These are phyloP conservation scores for Ephemerocybe angulata DNA, from an alignment of 768 basidiomycete genomes.

Conservation along the genomic window DNA sequence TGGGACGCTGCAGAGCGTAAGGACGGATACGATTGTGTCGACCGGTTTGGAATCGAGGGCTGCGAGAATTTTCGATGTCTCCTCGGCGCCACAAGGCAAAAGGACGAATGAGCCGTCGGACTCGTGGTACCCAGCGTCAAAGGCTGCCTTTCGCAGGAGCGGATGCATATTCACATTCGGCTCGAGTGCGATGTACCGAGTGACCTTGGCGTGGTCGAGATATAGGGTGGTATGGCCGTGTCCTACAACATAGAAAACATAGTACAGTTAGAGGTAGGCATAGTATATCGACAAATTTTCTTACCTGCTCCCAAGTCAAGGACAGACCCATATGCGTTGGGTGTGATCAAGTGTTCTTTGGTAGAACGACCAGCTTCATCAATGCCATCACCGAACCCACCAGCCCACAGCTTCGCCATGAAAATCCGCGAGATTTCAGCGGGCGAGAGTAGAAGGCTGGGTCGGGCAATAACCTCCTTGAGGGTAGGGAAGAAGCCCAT, in stretches of 20 bases:
- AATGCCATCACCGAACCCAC: constrained; percentile 41
- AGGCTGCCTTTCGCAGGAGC: constrained; percentile 46
- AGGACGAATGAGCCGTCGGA: constrained; percentile 51
- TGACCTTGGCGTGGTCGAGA: constrained; percentile 50
- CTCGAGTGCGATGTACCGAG: constrained; percentile 68
- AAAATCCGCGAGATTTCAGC: constrained; percentile 47
- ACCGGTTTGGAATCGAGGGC: constrained; percentile 31
- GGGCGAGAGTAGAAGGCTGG: neutral
- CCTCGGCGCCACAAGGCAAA: constrained; percentile 62
- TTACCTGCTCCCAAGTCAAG: constrained; percentile 75
- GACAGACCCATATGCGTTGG: constrained; percentile 55
- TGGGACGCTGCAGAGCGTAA: constrained; percentile 66
- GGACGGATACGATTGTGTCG: constrained; percentile 61
- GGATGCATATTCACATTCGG: constrained; percentile 66
- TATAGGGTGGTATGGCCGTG: constrained; percentile 63
- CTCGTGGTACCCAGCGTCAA: constrained; percentile 50
- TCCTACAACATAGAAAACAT: too few species aligned
- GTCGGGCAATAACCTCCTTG: neutral
- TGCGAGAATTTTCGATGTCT: constrained; percentile 45
- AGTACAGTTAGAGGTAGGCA: too few species aligned
- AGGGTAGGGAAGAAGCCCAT: constrained; percentile 22
- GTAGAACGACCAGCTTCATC: constrained; percentile 39
- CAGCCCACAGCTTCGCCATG: constrained; percentile 55
- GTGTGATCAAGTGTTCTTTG: constrained; percentile 49
- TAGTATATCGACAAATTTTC: too few species aligned